Base-by-base conservation (phyloP, 306 rosid species). In the Rosa rugosa region DNA sequence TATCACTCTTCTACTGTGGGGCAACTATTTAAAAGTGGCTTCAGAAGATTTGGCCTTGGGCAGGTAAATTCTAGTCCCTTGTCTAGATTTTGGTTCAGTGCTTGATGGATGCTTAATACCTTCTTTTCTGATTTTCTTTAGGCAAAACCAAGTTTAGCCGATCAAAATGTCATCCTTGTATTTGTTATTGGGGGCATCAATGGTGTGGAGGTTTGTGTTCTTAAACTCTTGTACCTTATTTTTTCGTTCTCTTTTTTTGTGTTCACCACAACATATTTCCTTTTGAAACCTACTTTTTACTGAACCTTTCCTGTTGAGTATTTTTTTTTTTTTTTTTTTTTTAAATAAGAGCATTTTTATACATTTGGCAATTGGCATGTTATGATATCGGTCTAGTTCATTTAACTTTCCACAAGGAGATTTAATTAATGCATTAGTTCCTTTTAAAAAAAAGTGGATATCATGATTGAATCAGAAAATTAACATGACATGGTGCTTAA, bases 1-100 rank as follows among this genome's bases (percentile, higher is more conserved):
- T 91, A 94, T 73, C 99, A 94, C 87, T 94, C 99, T 46, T 89
- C 99, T 83, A 91, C 99, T 0, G 96, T 94, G 62, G 99, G 99
- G 51, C 92, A 94, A 64, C 86, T 94, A 66, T 91, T 92, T 65
- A 94, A 92, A 81, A 87, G 93, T 59, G 99, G 98, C 45, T 91
- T 94, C 67, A 94, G 99, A 76, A 92, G 99, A 87, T 91, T 94
- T 83, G 99, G 99, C 86, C 93, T 92, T 79, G 93, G 97, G 78
- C 99, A 94, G 91, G 99, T 94, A 82, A 80, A 72, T 76, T 88
- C 68, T 79, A 68, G 56, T 80, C 76, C 42, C 79, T 27, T 47
- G 6, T 79, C 64, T 46, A 76, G 54, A 69, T 51, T 22, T 75
- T 86, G 64, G 34, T 80, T 80, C 80, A 71, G 60, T 75, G 34